Base-by-base conservation (phyloP, 2,329 filamentous ascomycete species). In the Zymoseptoria passerinii region DNA sequence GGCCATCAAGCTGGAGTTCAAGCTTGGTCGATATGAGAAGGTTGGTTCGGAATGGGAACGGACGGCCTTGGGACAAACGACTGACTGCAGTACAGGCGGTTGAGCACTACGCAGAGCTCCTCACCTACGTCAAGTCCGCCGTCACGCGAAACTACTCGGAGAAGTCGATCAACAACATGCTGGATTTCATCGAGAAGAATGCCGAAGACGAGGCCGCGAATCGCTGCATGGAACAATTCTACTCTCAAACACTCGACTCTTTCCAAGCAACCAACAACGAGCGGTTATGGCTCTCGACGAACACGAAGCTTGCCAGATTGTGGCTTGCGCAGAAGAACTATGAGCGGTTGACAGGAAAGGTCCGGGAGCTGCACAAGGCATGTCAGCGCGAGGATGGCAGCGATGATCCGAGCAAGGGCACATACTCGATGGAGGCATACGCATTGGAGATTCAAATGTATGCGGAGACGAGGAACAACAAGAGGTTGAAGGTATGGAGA, bases 401-500 rank as follows among this genome's bases (percentile, higher is more conserved):
- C 60, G 90, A 95, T 67, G 92, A 99, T 71, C 87, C 91, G 9
- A 95, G 86, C 80, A 97, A 97, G 76, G 94, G 94, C 67, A 97
- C 94, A 13, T 96, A 97, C 72, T 88, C 90, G 50, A 82, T 97
- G 48, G 94, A 99, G 77, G 89, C 96, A 53, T 99, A 96, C 72
- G 92, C 94, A 8, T 80, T 97, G 48, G 94, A 99, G 76, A 99
- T 99, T 65, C 92, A 97, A 76, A 97, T 99, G 92, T 92, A 96
- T 70, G 90, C 92, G 2, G 91, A 95, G 75, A 96, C 90, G 35
- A 88, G 89, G 70, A 97, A 97, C 78, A 97, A 96, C 80, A 97
- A 97, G 77, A 89, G 95, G 69, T 80, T 99, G 58, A 97, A 97
- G 80, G 81, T 81, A 60, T 64, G 64, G 55, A 57, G 56, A 50